A percentile compares a stretch with the other conserved stretches of the same genome.
Evolutionary conservation across 202 grass and related monocot species (phyloP).

Genomic region (Digitaria exilis): DNA sequence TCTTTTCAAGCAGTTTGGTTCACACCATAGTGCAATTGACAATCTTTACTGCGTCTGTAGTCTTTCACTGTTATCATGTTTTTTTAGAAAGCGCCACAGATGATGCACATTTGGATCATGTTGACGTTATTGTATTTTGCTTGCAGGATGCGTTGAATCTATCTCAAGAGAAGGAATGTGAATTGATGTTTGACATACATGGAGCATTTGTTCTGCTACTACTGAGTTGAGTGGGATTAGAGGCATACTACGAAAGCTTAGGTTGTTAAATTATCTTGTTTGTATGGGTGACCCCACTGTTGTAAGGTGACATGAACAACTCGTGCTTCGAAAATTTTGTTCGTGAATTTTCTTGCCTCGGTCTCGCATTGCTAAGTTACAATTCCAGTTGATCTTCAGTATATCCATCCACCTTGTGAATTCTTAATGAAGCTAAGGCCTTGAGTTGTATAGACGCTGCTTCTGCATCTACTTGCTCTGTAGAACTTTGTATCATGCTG

Average conservation of each 20-base stretch:
- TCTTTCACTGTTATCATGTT: not conserved
- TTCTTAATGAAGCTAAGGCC: not conserved
- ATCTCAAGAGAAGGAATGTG: not conserved
- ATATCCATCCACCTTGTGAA: not conserved
- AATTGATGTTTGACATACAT: conserved; percentile 8
- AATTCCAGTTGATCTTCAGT: not conserved
- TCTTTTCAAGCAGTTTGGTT: conserved; percentile 11
- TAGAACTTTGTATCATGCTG: not conserved
- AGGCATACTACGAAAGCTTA: not conserved
- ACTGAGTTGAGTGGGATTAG: conserved; percentile 21
- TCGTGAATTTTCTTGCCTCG: not conserved
- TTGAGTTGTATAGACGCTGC: not conserved
- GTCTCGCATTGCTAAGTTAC: not conserved
- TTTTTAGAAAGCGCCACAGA: not conserved
- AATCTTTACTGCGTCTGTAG: not conserved
- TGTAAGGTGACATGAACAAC: not conserved
- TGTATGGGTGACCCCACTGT: not conserved
- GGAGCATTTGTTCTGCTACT: conserved; percentile 38
- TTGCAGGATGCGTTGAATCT: conserved; percentile 27
- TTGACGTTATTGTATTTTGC: conserved; percentile 13
- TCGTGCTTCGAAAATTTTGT: conserved; percentile 21
- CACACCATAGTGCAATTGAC: not conserved
- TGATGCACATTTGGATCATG: not conserved
- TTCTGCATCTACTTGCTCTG: not conserved
- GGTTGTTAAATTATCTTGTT: not conserved